Conservation (phyloP, 2,329 filamentous ascomycete species). For the Emergomyces africanus region DNA sequence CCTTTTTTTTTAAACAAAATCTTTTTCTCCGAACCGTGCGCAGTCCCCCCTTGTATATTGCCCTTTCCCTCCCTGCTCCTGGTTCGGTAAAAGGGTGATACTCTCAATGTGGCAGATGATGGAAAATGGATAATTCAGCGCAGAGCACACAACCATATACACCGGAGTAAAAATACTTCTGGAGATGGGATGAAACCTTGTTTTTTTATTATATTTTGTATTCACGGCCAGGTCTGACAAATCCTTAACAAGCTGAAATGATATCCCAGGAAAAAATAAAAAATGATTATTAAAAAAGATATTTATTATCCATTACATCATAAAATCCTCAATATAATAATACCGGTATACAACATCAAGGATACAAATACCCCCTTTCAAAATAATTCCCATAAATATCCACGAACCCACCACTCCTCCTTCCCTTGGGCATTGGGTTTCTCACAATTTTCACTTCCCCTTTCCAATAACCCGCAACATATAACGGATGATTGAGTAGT, state of each 20-base stretch:
- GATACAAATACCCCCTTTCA: slow-evolving; percentile 40
- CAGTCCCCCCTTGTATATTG: no score
- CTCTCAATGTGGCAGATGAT: not conserved
- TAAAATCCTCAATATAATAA: not conserved
- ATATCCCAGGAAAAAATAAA: not conserved
- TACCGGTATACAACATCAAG: slow-evolving; percentile 22
- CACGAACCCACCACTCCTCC: slow-evolving; percentile 29
- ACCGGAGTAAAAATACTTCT: not conserved
- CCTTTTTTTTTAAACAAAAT: not conserved
- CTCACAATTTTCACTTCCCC: slow-evolving; percentile 47
- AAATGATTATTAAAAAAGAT: not conserved
- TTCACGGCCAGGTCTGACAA: not conserved
- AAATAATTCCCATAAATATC: slow-evolving; percentile 43
- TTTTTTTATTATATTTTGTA: no score
- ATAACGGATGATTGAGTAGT: slow-evolving; percentile 9
- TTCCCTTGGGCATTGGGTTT: slow-evolving; percentile 24
- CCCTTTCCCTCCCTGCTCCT: not conserved
- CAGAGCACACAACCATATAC: not conserved
- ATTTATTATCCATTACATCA: not conserved
- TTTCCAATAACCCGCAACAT: slow-evolving; percentile 46
- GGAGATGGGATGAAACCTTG: not conserved
- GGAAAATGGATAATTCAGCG: not conserved
- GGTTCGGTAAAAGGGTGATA: not conserved
- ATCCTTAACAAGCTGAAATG: not conserved
- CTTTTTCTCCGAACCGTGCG: no score